Base-by-base conservation (phyloP, 2,329 filamentous ascomycete species). In the Celoporthe dispersa region DNA sequence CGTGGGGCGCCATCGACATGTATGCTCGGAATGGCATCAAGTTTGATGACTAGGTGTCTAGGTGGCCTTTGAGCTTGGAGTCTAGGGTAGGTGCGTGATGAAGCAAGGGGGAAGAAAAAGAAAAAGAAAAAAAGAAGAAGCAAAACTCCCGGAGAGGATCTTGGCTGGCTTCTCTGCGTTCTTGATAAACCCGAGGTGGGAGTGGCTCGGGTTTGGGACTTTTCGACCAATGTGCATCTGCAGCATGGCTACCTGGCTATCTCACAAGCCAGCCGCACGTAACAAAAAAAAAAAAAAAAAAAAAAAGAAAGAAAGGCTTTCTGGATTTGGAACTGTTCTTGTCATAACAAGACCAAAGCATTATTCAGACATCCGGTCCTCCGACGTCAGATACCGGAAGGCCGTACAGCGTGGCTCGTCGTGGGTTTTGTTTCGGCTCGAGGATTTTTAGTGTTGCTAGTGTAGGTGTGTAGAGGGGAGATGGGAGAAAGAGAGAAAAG, bases 1-100 rank as follows among this genome's bases (percentile, higher is more conserved):
- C 90, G 92, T n/a, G 96, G 96, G 60, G 96, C 96, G 8, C 82
- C 66, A 97, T 99, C 76, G 94, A 99, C 79, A 92, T 95, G 67
- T 82, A 86, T 19, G 90, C 91, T 28, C 91, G 92, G 73, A 94
- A 95, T 82, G 92, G 93, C 70, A 92, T 97, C 84, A 98, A 97
- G 84, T 99, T 99, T 81, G 94, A 98, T 2, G 93, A 97, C 77
- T 97, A 88, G 82, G 76, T 41, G 28, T 28, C 5, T 51, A 9
- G 35, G 35, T 4, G 35, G 35, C 35, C 31, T n/a, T n/a, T 19
- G n/a, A n/a, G n/a, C 19, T 51, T 31, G 8, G 12, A 6, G 9
- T 3, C 0, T 16, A n/a, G 8, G 22, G 44, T 2, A n/a, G 8
- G 16, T 14, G n/a, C 12, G 0, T 19, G 19, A n/a, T 37, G 35